phyloP scores from a whole-genome alignment of 352 stramenopile genomes.

The Phytophthora nicotianae region DNA sequence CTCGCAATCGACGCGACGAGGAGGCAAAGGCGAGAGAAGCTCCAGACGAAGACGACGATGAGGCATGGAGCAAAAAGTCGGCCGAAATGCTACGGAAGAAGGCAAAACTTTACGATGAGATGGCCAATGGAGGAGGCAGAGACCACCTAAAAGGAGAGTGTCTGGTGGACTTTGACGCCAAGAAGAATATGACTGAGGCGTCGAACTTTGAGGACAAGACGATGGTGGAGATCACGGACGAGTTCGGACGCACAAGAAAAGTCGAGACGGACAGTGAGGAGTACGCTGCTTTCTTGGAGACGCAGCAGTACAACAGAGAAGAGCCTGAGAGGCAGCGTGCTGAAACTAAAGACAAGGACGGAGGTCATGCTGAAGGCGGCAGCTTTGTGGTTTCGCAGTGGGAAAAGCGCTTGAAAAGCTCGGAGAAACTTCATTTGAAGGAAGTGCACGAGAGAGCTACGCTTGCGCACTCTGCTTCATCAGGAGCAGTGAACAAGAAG shows the following conservation, averaged over 20 bases:
- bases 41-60: conserved; percentile 66
- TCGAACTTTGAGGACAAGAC: conserved; percentile 2
- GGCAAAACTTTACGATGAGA: conserved; percentile 76
- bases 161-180: conserved; percentile 76
- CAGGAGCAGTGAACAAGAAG: conserved; percentile 39
- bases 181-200: conserved; percentile 25
- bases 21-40: conserved; percentile 46
- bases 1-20: conserved; percentile 57
- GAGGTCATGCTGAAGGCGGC: conserved; percentile 18
- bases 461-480: conserved; percentile 32
- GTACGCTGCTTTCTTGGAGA: conserved; percentile 33
- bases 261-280: conserved; percentile 49
- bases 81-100: conserved; percentile 70
- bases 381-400: conserved; percentile 85
- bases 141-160: conserved; percentile 45
- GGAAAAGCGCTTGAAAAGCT: conserved; percentile 70
- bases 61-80: conserved; percentile 62
- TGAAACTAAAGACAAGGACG: conserved; percentile 5
- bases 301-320: conserved; percentile 14
- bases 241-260: conserved; percentile 49
- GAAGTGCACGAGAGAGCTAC: conserved; percentile 64
- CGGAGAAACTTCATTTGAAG: conserved; percentile 68
- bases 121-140: conserved; percentile 41
- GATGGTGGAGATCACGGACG: conserved; percentile 56
- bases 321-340: background rate